Evolutionary conservation across 371 early-diverging fungal species (phyloP), one percentile per base, ranked within the genome.

Genomic region (Dichotomocladium elegans): DNA sequence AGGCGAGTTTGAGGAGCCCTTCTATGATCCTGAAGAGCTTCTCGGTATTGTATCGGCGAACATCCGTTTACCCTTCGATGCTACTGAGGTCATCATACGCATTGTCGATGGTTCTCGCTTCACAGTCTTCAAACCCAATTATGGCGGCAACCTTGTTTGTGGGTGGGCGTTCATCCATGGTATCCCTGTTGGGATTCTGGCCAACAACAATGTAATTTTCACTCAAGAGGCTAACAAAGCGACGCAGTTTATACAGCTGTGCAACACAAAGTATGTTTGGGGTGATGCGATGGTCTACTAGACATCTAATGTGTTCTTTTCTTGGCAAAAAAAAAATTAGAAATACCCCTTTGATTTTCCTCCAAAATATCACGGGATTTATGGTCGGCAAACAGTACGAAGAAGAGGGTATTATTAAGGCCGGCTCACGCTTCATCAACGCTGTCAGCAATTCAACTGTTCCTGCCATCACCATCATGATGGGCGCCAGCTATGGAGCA

Each of bases 381-480:
- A 88, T 89, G 88, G 87, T 89, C n/a, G 89, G 89, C 37, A 81
- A 80, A 49, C 69, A 72, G 49, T 87, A 83, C 41, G 89, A 89
- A 60, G 86, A 88, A 69, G 81, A 82, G 37, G 89, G 89, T 0
- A 89, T 89, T 30, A 83, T 89, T 66, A 89, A 89, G 58, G 88
- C 89, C 14, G 89, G 89, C 1, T 64, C 85, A 1, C 78, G 83
- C 3, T 88, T 89, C 52, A 87, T 89, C 68, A 89, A 87, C 60
- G 89, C 89, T 17, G 84, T 89, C 10, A 80, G 85, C 46, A 89
- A 89, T 55, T 80, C 82, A 2, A 61, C 70, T 29, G 89, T 89
- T 4, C 89, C 89, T 14, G 82, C 85, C 27, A 86, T 89, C 41
- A 83, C 89, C 6, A 80, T 89, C 45, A 74, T 88, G 59, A 85